Percentiles rank a stretch among this genome's conserved stretches.
Conservation (phyloP, 2,329 filamentous ascomycete genomes). For the Penicillium sclerotiorum region DNA sequence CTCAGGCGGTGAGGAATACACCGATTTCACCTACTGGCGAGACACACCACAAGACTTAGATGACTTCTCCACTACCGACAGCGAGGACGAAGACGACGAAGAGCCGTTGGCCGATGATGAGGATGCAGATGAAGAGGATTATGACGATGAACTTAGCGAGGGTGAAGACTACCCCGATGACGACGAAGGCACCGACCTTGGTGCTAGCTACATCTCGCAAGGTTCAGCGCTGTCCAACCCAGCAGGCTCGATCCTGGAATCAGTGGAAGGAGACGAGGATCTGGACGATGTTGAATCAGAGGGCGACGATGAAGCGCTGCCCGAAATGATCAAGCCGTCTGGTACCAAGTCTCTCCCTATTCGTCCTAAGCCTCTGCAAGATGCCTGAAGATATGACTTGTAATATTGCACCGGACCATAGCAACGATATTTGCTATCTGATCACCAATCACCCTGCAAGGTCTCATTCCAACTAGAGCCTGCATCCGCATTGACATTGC, state of each 20-base stretch:
- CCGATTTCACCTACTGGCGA: conserved; percentile 97
- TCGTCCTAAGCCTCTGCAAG: conserved; percentile 19
- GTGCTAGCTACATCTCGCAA: conserved; percentile 40
- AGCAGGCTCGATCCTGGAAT: conserved; percentile 46
- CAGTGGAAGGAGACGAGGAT: conserved; percentile 45
- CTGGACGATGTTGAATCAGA: conserved; percentile 30
- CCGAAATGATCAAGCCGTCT: conserved; percentile 4
- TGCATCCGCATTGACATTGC: conserved; percentile 17
- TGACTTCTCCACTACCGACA: conserved; percentile 85
- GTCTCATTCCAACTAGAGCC: conserved; percentile 12
- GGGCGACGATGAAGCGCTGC: conserved; percentile 6
- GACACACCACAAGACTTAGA: conserved; percentile 80
- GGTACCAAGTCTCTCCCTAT: conserved; percentile 23
- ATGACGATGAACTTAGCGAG: conserved; percentile 51
- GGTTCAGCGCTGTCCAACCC: conserved; percentile 48
- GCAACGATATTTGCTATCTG: not conserved
- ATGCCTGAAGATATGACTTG: conserved; percentile 15
- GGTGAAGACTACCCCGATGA: conserved; percentile 54
- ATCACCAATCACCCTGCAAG: not conserved
- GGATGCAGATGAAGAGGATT: conserved; percentile 51
- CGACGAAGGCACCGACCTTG: conserved; percentile 31
- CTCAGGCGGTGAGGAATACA: conserved; percentile 90
- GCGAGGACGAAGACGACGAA: conserved; percentile 56
- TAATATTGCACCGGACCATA: not conserved
- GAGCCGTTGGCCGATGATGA: conserved; percentile 43